Base-by-base conservation (phyloP, 78 protist species). In the slime mould (Dictyostelium discoideum) region DNA sequence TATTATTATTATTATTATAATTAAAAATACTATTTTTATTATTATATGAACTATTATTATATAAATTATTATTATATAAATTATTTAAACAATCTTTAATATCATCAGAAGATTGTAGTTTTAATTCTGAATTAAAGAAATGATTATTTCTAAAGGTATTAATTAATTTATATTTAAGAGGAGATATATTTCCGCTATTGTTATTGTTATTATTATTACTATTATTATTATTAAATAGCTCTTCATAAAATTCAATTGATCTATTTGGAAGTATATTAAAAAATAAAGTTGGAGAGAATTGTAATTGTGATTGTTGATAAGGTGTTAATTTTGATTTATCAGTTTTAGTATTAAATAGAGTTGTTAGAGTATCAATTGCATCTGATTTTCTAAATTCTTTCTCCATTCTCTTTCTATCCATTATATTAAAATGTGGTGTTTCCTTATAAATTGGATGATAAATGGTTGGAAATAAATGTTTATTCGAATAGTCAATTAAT, bases 401-500 rank as follows among this genome's bases (percentile, higher is more conserved):
- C 24, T 39, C 39, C 44, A 50, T 26, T 14, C 20, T n/a, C 42
- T 50, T 82, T 29, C 26, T 24, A 42, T 78, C 60, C 39, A 78
- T n/a, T n/a, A 82, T 16, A 42, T 82, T 50, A 29, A 50, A 82
- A 29, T 82, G 72, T 24, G 86, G 86, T 3, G 37, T 22, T 50
- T 29, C 24, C 32, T 54, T 82, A 32, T 82, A 82, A 2, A 82
- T 24, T 50, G 86, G 24, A 50, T 82, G 86, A 82, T 82, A 82
- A 29, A n/a, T 24, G 2, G 4, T 6, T 82, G 86, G 86, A 16
- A 82, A 44, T 22, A 82, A 50, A 82, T 82, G 72, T 82, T 82
- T 82, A n/a, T 78, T 78, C 2, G 40, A n/a, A 13, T n/a, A 37
- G 44, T 78, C 84, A 18, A 78, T 78, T 16, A 78, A 13, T 0